Percentiles rank a stretch among this genome's conserved stretches.
These are phyloP conservation scores for Tetragonia tetragonoides DNA, from an alignment of 148 eudicot genomes.

Conservation along the genomic window DNA sequence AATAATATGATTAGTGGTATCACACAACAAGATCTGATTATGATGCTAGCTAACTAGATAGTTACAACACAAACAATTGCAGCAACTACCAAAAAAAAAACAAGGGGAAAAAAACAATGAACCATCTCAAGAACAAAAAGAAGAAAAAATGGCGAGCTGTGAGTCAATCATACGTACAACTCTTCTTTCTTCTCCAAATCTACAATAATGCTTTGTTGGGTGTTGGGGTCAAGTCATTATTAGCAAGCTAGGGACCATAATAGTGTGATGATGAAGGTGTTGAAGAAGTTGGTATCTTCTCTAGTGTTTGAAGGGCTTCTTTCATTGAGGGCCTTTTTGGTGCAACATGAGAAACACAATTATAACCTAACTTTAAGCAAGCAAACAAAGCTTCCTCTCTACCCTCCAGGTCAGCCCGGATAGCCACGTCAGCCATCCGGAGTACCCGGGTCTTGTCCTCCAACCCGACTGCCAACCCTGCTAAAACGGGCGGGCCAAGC, in stretches of 20 bases:
- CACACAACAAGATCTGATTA: slow-evolving; percentile 9
- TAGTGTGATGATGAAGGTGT: slow-evolving; percentile 29
- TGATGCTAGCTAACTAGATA: slow-evolving; percentile 20
- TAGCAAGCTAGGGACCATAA: slow-evolving; percentile 32
- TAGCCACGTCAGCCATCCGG: slow-evolving; percentile 79
- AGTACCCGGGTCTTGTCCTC: slow-evolving; percentile 63
- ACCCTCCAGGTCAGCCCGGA: slow-evolving; percentile 83
- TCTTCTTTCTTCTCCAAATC: slow-evolving; percentile 15
- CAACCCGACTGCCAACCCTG: slow-evolving; percentile 33
- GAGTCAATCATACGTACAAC: slow-evolving; percentile 31
- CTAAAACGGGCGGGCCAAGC: slow-evolving; percentile 51
- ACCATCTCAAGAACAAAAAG: neutral
- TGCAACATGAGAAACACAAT: slow-evolving; percentile 64
- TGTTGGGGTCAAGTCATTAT: slow-evolving; percentile 14
- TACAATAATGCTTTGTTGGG: slow-evolving; percentile 7
- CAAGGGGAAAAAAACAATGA: neutral
- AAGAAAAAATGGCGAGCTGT: neutral
- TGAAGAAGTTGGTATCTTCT: slow-evolving; percentile 51
- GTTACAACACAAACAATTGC: slow-evolving; percentile 19
- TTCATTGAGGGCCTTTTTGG: slow-evolving; percentile 93
- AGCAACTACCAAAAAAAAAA: neutral
- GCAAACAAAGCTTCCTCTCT: slow-evolving; percentile 67
- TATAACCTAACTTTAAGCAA: slow-evolving; percentile 63
- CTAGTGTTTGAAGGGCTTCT: slow-evolving; percentile 73
- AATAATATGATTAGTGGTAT: neutral